Conservation (phyloP, 2,329 filamentous ascomycete genomes). For the Colletotrichum agaves region DNA sequence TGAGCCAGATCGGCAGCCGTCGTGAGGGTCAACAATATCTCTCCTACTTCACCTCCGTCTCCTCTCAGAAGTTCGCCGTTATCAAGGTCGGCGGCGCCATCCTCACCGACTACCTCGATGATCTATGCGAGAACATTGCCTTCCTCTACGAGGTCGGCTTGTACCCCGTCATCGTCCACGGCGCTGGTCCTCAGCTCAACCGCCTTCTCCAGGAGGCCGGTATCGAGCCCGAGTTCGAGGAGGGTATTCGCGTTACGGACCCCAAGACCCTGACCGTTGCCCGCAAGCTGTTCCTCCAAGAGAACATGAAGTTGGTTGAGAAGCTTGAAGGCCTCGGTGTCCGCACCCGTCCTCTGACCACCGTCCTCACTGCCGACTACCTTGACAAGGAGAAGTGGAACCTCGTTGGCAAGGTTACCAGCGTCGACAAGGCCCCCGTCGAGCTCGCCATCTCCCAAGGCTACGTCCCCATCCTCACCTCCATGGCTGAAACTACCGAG, state of each 20-base stretch:
- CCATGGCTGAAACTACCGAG: slow-evolving; percentile 92
- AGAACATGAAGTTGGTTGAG: slow-evolving; percentile 93
- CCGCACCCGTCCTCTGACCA: slow-evolving; percentile 87
- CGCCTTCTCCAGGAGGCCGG: slow-evolving; percentile 88
- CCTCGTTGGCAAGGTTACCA: slow-evolving; percentile 93
- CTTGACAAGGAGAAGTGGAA: slow-evolving; percentile 97
- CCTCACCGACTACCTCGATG: slow-evolving; percentile 91
- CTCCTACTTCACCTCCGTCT: slow-evolving; percentile 95
- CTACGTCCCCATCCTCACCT: slow-evolving; percentile 92
- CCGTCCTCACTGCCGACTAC: slow-evolving; percentile 93
- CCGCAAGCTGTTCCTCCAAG: slow-evolving; percentile 91
- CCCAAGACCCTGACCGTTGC: slow-evolving; percentile 93
- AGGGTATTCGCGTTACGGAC: slow-evolving; percentile 95
- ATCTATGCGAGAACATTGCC: slow-evolving; percentile 86
- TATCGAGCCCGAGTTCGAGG: slow-evolving; percentile 94
- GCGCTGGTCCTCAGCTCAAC: slow-evolving; percentile 95
- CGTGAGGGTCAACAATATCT: slow-evolving; percentile 97
- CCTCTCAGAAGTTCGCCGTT: slow-evolving; percentile 96
- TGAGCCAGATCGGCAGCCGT: slow-evolving; percentile 97
- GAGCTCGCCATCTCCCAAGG: slow-evolving; percentile 91
- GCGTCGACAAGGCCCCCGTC: slow-evolving; percentile 90
- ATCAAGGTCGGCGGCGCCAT: slow-evolving; percentile 99
- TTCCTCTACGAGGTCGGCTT: slow-evolving; percentile 96
- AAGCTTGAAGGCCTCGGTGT: slow-evolving; percentile 91
- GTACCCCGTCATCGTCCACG: slow-evolving; percentile 95